A percentile compares a stretch with the other conserved stretches of the same genome.
Evolutionary conservation across 257 asterid species (phyloP).

Genomic region (Solanum commersonii): DNA sequence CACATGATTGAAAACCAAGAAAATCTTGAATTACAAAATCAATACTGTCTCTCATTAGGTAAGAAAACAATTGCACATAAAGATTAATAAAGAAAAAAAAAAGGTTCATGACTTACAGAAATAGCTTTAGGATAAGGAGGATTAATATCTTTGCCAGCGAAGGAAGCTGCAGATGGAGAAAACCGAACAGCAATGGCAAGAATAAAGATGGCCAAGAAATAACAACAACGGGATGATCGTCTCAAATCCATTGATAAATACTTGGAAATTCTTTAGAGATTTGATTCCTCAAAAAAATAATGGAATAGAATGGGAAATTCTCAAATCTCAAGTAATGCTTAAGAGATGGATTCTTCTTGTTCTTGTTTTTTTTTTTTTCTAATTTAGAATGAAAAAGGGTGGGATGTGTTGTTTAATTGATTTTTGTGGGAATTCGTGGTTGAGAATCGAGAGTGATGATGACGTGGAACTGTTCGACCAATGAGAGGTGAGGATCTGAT

Average conservation of each 20-base stretch:
- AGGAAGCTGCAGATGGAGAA: slow-evolving; percentile 18
- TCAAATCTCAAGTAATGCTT: background rate
- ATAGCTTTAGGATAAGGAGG: slow-evolving; percentile 51
- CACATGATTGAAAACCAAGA: background rate
- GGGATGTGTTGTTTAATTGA: background rate
- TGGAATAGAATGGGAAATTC: background rate
- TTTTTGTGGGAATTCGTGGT: slow-evolving; percentile 1
- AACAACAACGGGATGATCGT: background rate
- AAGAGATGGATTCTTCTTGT: background rate
- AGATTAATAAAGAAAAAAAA: background rate
- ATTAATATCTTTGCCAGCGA: slow-evolving; percentile 22
- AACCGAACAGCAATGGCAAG: slow-evolving; percentile 16
- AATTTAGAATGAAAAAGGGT: background rate
- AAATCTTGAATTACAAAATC: background rate
- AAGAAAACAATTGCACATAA: background rate
- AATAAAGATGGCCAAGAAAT: slow-evolving; percentile 11
- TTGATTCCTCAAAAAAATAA: background rate
- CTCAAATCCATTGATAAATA: slow-evolving; percentile 12
- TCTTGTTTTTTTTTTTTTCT: background rate
- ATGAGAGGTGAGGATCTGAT: slow-evolving; percentile 34
- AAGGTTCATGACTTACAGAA: slow-evolving; percentile 21
- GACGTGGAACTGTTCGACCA: slow-evolving; percentile 40
- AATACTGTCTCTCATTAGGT: background rate
- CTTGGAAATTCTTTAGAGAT: background rate
- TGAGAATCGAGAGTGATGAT: slow-evolving; percentile 6